These are phyloP conservation scores for Lupinus albus DNA, from an alignment of 306 rosid genomes.

Conservation along the genomic window DNA sequence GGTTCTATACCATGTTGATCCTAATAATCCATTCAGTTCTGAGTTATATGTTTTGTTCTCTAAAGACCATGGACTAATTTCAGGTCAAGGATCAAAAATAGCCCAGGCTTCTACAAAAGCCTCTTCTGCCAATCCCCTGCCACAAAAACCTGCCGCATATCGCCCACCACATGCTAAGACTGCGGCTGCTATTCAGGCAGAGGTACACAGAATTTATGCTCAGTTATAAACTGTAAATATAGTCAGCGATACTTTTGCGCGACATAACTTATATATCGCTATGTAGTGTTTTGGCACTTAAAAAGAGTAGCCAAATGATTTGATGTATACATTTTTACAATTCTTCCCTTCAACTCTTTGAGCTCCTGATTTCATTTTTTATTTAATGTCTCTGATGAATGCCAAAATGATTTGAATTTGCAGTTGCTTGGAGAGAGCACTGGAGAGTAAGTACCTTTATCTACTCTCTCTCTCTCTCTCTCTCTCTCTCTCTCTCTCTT, in stretches of 20 bases:
- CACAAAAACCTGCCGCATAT: slow-evolving; percentile 86
- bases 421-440: slow-evolving; percentile 81
- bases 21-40: slow-evolving; percentile 21
- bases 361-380: slow-evolving; percentile 30
- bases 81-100: slow-evolving; percentile 69
- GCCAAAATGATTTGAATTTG: slow-evolving; percentile 41
- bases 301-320: slow-evolving; percentile 13
- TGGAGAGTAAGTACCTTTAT: slow-evolving; percentile 59
- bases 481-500: neutral
- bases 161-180: slow-evolving; percentile 89
- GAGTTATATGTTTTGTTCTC: slow-evolving; percentile 18
- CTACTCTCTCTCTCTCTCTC: neutral
- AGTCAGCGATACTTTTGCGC: neutral
- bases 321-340: neutral
- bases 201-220: slow-evolving; percentile 53
- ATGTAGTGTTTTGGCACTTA: neutral
- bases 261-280: slow-evolving; percentile 1
- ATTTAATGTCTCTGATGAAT: slow-evolving; percentile 36
- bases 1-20: slow-evolving; percentile 49
- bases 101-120: slow-evolving; percentile 51
- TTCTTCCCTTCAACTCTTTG: slow-evolving; percentile 26
- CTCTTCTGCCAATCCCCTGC: slow-evolving; percentile 51
- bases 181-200: slow-evolving; percentile 81
- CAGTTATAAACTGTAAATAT: slow-evolving; percentile 13
- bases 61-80: slow-evolving; percentile 40